phyloP scores from a whole-genome alignment of 768 basidiomycete species.

The Psilocybe cyanescens region DNA sequence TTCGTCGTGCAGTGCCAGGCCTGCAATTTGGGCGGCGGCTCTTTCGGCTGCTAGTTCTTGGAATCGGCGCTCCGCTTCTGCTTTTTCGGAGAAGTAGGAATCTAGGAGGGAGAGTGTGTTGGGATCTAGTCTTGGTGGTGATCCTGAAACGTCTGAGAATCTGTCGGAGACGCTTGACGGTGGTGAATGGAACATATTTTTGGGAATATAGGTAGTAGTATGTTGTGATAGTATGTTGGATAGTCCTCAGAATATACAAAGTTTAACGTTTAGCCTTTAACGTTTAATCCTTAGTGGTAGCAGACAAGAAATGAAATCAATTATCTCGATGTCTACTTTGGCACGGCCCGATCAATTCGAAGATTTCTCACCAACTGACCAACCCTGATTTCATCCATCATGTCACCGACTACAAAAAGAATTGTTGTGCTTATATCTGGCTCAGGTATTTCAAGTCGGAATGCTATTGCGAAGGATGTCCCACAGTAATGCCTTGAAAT shows the following conservation, averaged over 20 bases:
- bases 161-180: constrained; percentile 17
- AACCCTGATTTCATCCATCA: constrained; percentile 15
- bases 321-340: background rate
- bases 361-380: background rate
- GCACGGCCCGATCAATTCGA: background rate
- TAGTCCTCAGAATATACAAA: background rate
- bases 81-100: constrained; percentile 40
- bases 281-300: too few relatives aligned
- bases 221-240: background rate
- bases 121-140: constrained; percentile 39
- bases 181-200: constrained; percentile 26
- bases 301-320: background rate
- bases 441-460: constrained; percentile 44
- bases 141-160: constrained; percentile 32
- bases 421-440: constrained; percentile 56
- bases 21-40: constrained; percentile 37
- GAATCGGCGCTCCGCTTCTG: constrained; percentile 47
- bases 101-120: constrained; percentile 44
- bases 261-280: too few relatives aligned
- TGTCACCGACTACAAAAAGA: constrained; percentile 28
- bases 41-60: constrained; percentile 39
- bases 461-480: background rate
- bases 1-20: constrained; percentile 29
- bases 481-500: constrained; percentile 15
- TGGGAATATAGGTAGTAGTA: background rate